phyloP scores from a whole-genome alignment of 192 early-diverging fungal genomes.

The Pilaira anomala region DNA sequence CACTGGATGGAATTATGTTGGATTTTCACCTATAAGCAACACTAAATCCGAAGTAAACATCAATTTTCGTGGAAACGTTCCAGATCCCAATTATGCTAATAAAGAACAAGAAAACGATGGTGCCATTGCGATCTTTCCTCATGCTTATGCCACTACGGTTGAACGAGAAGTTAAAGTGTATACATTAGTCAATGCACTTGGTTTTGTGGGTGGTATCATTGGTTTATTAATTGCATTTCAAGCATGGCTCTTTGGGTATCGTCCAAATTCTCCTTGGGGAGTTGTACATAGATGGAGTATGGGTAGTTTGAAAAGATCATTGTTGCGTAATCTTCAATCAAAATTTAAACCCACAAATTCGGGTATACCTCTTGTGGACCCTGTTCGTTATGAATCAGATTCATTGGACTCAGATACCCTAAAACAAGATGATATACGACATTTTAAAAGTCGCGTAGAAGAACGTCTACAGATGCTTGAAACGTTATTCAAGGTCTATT shows the following conservation, averaged over 20 bases:
- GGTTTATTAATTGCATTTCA: conserved; percentile 32
- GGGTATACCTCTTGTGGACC: conserved; percentile 29
- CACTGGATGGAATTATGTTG: conserved; percentile 37
- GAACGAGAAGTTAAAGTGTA: conserved; percentile 36
- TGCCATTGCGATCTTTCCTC: conserved; percentile 18
- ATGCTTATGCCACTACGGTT: conserved; percentile 6
- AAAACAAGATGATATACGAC: conserved; percentile 13
- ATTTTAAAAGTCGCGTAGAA: conserved; percentile 20
- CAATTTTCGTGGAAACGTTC: conserved; percentile 23
- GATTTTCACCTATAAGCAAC: conserved; percentile 33
- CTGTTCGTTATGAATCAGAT: conserved; percentile 23
- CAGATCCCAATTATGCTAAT: conserved; percentile 30
- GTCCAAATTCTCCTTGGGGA: conserved; percentile 36
- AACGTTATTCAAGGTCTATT: conserved; percentile 27
- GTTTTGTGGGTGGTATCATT: conserved; percentile 36
- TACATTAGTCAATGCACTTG: conserved; percentile 32
- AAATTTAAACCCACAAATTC: conserved; percentile 28
- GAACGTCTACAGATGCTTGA: conserved; percentile 27
- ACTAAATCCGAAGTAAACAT: conserved; percentile 26
- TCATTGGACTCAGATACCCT: conserved; percentile 4
- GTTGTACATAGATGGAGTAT: conserved; percentile 36
- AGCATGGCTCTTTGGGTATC: conserved; percentile 34
- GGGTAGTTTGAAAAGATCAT: conserved; percentile 33
- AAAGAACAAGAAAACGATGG: conserved; percentile 23
- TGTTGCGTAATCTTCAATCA: conserved; percentile 23